These are phyloP conservation scores for Fusarium xyrophilum DNA, from an alignment of 2,329 filamentous ascomycete genomes.

Conservation along the genomic window DNA sequence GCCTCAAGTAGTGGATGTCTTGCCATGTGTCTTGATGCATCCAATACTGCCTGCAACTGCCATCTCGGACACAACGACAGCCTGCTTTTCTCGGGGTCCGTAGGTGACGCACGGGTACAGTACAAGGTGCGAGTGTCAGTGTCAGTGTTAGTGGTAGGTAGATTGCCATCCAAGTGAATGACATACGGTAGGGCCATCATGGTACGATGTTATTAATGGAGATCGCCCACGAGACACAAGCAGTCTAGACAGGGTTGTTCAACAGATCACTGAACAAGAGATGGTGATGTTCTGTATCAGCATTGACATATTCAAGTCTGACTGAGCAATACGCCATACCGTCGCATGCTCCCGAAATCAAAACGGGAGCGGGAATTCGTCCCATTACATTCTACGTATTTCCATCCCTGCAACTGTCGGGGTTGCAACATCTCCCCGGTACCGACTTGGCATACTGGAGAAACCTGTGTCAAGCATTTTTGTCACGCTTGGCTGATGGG, in stretches of 20 bases:
- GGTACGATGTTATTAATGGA: constrained; percentile 26
- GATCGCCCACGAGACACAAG: constrained; percentile 17
- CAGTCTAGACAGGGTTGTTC: not conserved
- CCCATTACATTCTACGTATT: constrained; percentile 7
- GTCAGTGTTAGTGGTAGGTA: not conserved
- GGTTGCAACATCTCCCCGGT: constrained; percentile 7
- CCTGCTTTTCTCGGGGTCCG: not conserved
- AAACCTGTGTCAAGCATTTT: constrained; percentile 24
- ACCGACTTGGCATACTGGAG: constrained; percentile 29
- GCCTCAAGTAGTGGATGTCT: constrained; percentile 8
- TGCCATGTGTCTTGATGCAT: constrained; percentile 24
- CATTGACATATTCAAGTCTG: constrained; percentile 3
- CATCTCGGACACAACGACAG: not conserved
- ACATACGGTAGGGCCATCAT: constrained; percentile 29
- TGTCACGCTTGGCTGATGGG: constrained; percentile 14
- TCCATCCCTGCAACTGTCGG: not conserved
- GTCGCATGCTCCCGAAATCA: constrained; percentile 5
- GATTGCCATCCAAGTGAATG: constrained; percentile 11
- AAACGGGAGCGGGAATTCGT: constrained; percentile 10
- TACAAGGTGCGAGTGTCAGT: not conserved
- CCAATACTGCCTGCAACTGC: not conserved
- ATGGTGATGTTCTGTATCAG: constrained; percentile 4
- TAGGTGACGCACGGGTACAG: constrained; percentile 12
- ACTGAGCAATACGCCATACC: constrained; percentile 1
- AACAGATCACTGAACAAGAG: not conserved